Evolutionary conservation across 116 monocot species (phyloP).

Genomic region (Posidonia oceanica): DNA sequence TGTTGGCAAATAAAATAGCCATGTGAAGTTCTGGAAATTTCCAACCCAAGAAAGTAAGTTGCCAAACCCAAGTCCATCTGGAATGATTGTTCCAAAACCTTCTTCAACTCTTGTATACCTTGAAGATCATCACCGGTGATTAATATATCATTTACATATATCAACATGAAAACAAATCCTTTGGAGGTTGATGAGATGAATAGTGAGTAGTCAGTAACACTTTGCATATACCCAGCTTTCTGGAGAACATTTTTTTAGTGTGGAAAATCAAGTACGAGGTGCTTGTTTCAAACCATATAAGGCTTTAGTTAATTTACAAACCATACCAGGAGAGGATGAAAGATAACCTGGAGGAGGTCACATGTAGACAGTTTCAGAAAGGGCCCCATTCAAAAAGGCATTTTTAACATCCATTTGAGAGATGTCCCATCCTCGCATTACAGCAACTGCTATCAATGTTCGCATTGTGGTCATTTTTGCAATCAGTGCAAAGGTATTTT

Average conservation of each 20-base stretch:
- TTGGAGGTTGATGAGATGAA: not conserved
- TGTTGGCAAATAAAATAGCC: conserved; percentile 1
- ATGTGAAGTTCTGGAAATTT: not conserved
- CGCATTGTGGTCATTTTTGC: no score
- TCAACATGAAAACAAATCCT: not conserved
- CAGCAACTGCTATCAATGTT: no score
- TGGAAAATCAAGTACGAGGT: conserved; percentile 5
- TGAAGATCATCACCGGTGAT: not conserved
- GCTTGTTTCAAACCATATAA: conserved; percentile 5
- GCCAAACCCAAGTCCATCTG: conserved; percentile 1
- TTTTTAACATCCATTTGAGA: no score
- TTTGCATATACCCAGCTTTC: not conserved
- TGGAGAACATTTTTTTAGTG: not conserved
- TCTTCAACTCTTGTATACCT: not conserved
- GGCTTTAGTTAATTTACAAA: not conserved
- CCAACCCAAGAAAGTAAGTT: not conserved
- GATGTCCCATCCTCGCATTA: no score
- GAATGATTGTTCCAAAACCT: conserved; percentile 1
- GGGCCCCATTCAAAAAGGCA: no score
- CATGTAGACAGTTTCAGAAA: not conserved
- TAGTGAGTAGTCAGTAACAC: not conserved
- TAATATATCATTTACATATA: conserved; percentile 5
- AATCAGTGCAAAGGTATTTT: not conserved
- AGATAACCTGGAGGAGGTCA: not conserved
- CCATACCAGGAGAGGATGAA: not conserved